Base-by-base conservation (phyloP, 1,284 basidiomycete species). In the Termitomyces sp. region DNA sequence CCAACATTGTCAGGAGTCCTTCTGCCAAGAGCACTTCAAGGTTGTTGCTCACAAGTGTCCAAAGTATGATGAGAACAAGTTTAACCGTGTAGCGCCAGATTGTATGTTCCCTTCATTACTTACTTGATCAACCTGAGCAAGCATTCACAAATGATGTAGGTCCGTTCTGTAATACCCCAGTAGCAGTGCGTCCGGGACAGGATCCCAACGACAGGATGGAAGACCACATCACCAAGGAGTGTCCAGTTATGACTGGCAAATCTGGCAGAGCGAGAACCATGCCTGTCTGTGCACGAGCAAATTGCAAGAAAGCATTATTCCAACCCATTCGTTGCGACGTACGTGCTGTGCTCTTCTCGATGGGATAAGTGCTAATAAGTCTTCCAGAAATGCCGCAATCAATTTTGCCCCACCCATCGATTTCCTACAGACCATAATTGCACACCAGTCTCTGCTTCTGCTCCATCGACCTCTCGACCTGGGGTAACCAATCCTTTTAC, bases 171-270 rank as follows among this genome's bases (percentile, higher is more conserved):
- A 82, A 81, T 57, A 76, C 69, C 1, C 86, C 85, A 1, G 79
- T 91, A 7, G 80, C 87, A 10, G 79, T 91, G 53, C 81, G 79
- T 26, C 80, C 76, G 0, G 84, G 84, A 19, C 81, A 88, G 63
- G 85, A 91, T 62, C 86, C 88, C 10, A 91, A 91, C 60, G 67
- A 81, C 34, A 78, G 81, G 45, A 88, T 91, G 83, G 86, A 90
- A 56, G 68, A 72, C 1, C 88, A 91, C 62, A 76, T 91, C 58
- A 70, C 64, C 33, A 71, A 63, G 0, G 83, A 86, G 46, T 91
- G 88, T 61, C 75, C 76, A 8, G 81, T 83, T 35, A 80, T 81
- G 72, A 86, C 82, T 0, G 84, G 84, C 42, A 78, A 76, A 59
- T 61, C 64, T 56, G 62, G 61, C 35, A 78, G 75, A 62, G 62